These are phyloP conservation scores for Kodamaea restingae DNA, from an alignment of 805 yeast genomes.

Conservation along the genomic window DNA sequence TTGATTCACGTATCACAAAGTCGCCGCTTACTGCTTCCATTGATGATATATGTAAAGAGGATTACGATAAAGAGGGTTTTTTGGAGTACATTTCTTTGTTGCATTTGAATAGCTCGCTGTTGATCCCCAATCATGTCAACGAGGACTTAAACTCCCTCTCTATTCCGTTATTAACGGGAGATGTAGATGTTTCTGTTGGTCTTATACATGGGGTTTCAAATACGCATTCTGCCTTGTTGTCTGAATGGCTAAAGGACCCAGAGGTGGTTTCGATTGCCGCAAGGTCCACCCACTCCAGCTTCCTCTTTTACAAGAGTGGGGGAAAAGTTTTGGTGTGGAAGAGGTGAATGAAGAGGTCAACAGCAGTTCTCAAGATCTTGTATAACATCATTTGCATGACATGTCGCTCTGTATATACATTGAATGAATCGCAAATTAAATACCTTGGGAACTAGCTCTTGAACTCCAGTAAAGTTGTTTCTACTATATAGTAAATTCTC, in stretches of 20 bases:
- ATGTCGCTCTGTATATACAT: too few species aligned
- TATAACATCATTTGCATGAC: too few species aligned
- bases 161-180: not conserved
- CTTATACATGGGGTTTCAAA: not conserved
- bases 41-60: not conserved
- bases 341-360: too few species aligned
- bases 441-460: too few species aligned
- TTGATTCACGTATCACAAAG: not conserved
- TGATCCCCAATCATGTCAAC: constrained; percentile 9
- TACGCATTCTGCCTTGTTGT: not conserved
- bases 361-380: too few species aligned
- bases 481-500: too few species aligned
- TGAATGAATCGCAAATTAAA: too few species aligned
- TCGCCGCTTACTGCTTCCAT: not conserved
- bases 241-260: not conserved
- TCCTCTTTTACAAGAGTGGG: constrained; percentile 1
- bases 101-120: constrained; percentile 15
- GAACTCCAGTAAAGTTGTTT: too few species aligned
- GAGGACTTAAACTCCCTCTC: constrained; percentile 6
- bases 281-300: not conserved
- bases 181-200: not conserved
- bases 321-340: constrained; percentile 2
- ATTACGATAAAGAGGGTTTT: constrained; percentile 11
- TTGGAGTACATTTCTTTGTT: constrained; percentile 19
- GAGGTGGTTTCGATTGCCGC: not conserved